Evolutionary conservation across 768 basidiomycete species (phyloP), one percentile per base, ranked within the genome.

Genomic region (Termitomyces sp.): DNA sequence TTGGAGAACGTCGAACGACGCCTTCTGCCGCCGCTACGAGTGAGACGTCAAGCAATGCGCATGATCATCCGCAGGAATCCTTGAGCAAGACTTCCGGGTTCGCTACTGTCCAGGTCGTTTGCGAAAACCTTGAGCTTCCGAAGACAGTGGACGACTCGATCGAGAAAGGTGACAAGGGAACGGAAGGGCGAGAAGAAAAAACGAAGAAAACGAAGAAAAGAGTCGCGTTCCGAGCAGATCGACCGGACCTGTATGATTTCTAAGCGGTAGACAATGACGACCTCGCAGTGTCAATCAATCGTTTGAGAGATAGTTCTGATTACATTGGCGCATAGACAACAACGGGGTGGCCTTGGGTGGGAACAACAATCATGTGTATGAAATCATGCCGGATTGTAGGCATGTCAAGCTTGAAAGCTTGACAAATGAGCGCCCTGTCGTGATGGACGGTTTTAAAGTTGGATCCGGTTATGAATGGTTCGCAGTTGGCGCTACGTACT

Each of bases 181-280:
- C 59, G 24, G 65, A 64, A 58, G 54, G 47, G 52, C 57, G 48
- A 63, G 63, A 55, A 65, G n/a, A 24, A 46, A 74, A 72, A 59
- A 42, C 64, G 42, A 84, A 79, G 73, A 83, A 81, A 71, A 64
- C 69, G 3, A 82, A 80, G 73, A 91, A 91, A 75, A 81, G 76
- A 57, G 89, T 91, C 1, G 85, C 79, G 2, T 91, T 92, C 70
- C 78, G 75, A 54, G 81, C 83, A 57, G 87, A 88, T 65, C 74
- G 77, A 59, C 85, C 83, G 33, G 89, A 90, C 61, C 63, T 91
- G 71, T 91, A 90, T 68, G 89, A 88, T 66, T 90, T 89, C 69
- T 90, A 73, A 81, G 58, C 47, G 36, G 33, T 34, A 45, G 44
- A 52, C 34, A 13, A 52, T 53, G 41, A 56, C 24, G 18, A 8